Percentiles rank a stretch among this genome's conserved stretches.
These are phyloP conservation scores for Fraxinus dipetala DNA, from an alignment of 305 asterid species.

Conservation along the genomic window DNA sequence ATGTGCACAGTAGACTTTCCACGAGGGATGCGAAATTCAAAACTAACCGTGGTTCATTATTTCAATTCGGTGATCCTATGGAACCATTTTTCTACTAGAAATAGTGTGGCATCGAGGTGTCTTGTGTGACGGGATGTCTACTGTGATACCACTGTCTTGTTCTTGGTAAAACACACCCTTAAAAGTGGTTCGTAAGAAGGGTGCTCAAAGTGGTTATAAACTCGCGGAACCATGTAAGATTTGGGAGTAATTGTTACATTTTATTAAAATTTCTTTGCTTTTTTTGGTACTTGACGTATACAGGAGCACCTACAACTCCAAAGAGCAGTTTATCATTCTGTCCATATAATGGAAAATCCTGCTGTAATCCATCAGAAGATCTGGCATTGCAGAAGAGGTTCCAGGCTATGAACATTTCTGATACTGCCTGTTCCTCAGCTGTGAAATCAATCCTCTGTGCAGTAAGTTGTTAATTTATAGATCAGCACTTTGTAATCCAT, in stretches of 20 bases:
- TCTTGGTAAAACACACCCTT: background rate
- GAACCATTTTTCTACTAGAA: background rate
- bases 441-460: conserved; percentile 83
- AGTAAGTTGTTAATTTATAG: conserved; percentile 42
- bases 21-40: background rate
- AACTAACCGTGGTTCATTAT: background rate
- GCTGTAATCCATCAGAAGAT: conserved; percentile 67
- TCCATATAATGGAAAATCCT: conserved; percentile 65
- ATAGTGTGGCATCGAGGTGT: background rate
- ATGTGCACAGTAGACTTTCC: background rate
- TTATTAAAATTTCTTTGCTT: background rate
- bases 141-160: background rate
- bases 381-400: conserved; percentile 51
- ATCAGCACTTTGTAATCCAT: background rate
- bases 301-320: conserved; percentile 64
- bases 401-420: conserved; percentile 66
- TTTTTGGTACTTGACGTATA: conserved; percentile 12
- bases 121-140: background rate
- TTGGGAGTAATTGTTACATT: background rate
- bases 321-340: conserved; percentile 61
- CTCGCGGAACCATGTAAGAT: background rate
- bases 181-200: background rate
- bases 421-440: conserved; percentile 63
- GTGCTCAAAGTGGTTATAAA: background rate
- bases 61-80: background rate